Base-by-base conservation (phyloP, 495 filamentous ascomycete genomes). In the Apodospora peruviana region DNA sequence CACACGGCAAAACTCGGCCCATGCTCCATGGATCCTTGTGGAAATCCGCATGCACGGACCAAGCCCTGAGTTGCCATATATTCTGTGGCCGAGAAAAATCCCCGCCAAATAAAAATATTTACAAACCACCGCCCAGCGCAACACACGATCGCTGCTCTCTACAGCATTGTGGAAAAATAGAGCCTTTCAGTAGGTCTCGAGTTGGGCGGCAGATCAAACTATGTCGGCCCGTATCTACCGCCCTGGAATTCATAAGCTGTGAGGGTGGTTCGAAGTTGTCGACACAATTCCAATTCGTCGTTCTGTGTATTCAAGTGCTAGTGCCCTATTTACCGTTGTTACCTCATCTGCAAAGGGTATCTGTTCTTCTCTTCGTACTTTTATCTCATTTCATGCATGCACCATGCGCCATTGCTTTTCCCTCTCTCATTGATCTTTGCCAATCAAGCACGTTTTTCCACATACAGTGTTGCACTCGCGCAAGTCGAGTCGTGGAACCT, bases 191-290 rank as follows among this genome's bases (percentile, higher is more conserved):
- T 91, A 87, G 80, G 67, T 56, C 47, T 72, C 72, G 66, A 66
- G 59, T 73, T 72, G 76, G 75, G 80, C 82, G 87, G 80, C 59
- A 91, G 85, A 91, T 67, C 56, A 71, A 84, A 61, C 29, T 57
- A 58, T 59, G 60, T 82, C 85, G 80, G 83, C 85, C 87, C 84
- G 88, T 95, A 95, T 95, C 89, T 95, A 80, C 89, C 90, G 84
- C 88, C 88, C 83, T 88, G 77, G 87, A 86, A 82, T 78, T 72
- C 59, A 75, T 19, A 67, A 78, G 72, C 65, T 90, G 87, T 90
- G 78, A 77, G 80, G 79, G 86, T 80, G 81, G 87, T 81, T 91
- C 87, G 87, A 75, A 75, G 62, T 66, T 24, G 61, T 68, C 55
- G 73, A 72, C 66, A 76, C 72, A 46, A 21, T 17, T 24, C 27